Percentiles rank a stretch among this genome's conserved stretches.
These are phyloP conservation scores for Lepidium didymum DNA, from an alignment of 345 rosid species.

Conservation along the genomic window DNA sequence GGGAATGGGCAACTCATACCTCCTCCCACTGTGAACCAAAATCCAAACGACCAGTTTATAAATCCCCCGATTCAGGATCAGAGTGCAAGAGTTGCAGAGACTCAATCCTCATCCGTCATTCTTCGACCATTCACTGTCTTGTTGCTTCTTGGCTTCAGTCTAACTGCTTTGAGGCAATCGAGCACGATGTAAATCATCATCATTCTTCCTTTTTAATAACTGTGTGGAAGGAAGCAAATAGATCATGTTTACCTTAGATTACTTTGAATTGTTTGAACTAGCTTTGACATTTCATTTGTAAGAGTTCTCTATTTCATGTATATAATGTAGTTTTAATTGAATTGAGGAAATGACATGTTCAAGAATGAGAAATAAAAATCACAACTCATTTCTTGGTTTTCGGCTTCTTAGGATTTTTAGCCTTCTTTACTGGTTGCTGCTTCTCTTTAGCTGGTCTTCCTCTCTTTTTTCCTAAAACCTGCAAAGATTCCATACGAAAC, in stretches of 20 bases:
- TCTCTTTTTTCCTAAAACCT: conserved; percentile 53
- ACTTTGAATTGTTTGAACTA: conserved; percentile 1
- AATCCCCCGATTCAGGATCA: conserved; percentile 18
- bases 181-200: background rate
- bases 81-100: conserved; percentile 27
- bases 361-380: background rate
- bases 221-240: background rate
- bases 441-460: conserved; percentile 50
- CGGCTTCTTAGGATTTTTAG: conserved; percentile 35
- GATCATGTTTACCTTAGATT: background rate
- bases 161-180: conserved; percentile 20
- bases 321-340: background rate
- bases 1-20: conserved; percentile 14
- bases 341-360: background rate
- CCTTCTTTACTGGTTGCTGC: conserved; percentile 52
- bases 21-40: conserved; percentile 17
- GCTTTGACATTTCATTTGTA: conserved; percentile 3
- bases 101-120: conserved; percentile 41
- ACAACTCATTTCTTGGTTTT: conserved; percentile 34
- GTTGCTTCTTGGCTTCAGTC: conserved; percentile 29
- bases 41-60: conserved; percentile 21
- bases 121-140: conserved; percentile 29
- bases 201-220: background rate
- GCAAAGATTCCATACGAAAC: conserved; percentile 24
- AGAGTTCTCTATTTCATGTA: conserved; percentile 1